Conservation (phyloP, 2,329 filamentous ascomycete species). For the Beauveria sp. region DNA sequence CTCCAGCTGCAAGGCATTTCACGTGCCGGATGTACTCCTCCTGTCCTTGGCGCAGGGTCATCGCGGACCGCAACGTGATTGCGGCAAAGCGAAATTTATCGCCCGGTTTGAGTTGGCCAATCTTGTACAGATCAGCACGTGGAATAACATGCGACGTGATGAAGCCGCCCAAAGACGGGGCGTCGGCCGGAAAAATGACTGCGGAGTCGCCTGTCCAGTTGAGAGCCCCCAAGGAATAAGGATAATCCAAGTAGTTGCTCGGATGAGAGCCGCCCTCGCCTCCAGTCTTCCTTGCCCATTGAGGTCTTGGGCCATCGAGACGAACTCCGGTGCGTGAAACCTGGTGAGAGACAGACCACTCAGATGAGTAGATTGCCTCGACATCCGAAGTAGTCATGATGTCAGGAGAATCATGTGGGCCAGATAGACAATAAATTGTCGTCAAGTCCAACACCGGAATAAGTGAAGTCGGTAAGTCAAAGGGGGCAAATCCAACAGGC, state of each 20-base stretch:
- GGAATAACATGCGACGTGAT: conserved; percentile 48
- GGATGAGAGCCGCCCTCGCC: conserved; percentile 58
- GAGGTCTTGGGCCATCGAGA: conserved; percentile 48
- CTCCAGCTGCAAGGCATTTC: neutral
- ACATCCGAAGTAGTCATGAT: conserved; percentile 38
- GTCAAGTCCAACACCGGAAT: conserved; percentile 12
- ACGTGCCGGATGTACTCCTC: neutral
- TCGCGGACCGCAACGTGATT: neutral
- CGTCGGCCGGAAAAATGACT: conserved; percentile 52
- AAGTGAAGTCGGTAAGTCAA: conserved; percentile 1
- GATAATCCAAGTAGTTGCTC: conserved; percentile 50
- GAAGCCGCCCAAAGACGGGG: conserved; percentile 55
- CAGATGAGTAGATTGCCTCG: conserved; percentile 47
- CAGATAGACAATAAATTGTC: conserved; percentile 22
- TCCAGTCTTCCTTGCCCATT: conserved; percentile 51
- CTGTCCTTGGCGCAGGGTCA: neutral
- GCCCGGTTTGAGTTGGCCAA: conserved; percentile 54
- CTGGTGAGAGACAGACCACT: conserved; percentile 57
- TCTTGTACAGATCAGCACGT: conserved; percentile 51
- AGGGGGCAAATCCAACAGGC: neutral
- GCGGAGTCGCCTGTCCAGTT: conserved; percentile 57
- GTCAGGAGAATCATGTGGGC: conserved; percentile 25
- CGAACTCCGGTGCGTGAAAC: conserved; percentile 52
- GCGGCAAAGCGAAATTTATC: conserved; percentile 26
- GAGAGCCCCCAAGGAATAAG: conserved; percentile 49